Percentiles rank a stretch among this genome's conserved stretches.
Conservation (phyloP, 2,329 filamentous ascomycete species). For the Alternaria solani region DNA sequence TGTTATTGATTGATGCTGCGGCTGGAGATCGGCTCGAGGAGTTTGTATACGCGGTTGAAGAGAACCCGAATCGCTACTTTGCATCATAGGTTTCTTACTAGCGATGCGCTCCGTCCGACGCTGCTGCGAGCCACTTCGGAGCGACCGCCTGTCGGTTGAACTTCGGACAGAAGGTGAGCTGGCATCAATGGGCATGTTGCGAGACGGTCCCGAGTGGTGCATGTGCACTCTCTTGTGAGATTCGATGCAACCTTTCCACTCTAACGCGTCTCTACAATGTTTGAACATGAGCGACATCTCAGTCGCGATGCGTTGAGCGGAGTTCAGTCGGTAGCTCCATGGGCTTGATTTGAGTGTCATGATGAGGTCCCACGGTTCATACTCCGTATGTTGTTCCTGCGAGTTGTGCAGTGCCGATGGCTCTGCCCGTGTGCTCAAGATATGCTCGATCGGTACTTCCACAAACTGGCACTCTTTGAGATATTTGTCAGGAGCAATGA, state of each 20-base stretch:
- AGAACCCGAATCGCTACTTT: background rate
- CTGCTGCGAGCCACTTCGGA: background rate
- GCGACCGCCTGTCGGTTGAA: background rate
- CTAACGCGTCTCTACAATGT: conserved; percentile 25
- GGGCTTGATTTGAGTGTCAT: conserved; percentile 22
- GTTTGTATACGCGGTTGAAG: background rate
- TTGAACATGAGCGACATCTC: conserved; percentile 35
- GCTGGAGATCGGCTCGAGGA: background rate
- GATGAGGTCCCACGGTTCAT: conserved; percentile 33
- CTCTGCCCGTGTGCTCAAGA: conserved; percentile 18
- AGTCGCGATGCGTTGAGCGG: conserved; percentile 21
- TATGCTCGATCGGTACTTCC: conserved; percentile 38
- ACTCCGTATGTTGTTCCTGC: conserved; percentile 22
- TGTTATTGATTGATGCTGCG: background rate
- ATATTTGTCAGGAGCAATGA: conserved; percentile 29
- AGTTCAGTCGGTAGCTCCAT: conserved; percentile 37
- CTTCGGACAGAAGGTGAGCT: background rate
- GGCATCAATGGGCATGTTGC: conserved; percentile 8
- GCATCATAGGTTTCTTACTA: background rate
- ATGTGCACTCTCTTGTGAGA: conserved; percentile 13
- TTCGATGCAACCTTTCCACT: conserved; percentile 29
- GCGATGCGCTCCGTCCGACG: background rate
- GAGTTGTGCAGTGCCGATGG: conserved; percentile 31
- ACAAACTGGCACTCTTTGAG: conserved; percentile 32
- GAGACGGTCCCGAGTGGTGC: background rate